phyloP scores from a whole-genome alignment of 1,139 yeast genomes.

The Entelexis paramagnoliae region DNA sequence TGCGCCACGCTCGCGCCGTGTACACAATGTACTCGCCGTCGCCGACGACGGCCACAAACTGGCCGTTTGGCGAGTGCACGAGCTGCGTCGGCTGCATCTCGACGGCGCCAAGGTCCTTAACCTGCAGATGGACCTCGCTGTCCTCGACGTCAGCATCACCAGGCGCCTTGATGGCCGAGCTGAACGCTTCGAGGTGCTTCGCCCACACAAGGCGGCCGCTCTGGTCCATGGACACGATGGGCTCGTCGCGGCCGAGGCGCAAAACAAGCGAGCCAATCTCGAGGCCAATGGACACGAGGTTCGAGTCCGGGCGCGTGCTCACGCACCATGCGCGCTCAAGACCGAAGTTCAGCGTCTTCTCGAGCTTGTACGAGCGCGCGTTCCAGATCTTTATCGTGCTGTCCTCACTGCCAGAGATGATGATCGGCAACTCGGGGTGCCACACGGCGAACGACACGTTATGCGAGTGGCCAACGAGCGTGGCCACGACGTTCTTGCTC shows the following conservation, averaged over 20 bases:
- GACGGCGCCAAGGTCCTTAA: conserved; percentile 82
- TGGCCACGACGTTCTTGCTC: conserved; percentile 90
- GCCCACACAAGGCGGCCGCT: conserved; percentile 87
- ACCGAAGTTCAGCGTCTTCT: conserved; percentile 81
- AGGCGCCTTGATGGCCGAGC: conserved; percentile 59
- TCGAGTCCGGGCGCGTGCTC: conserved; percentile 63
- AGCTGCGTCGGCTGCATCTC: conserved; percentile 86
- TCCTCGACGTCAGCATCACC: conserved; percentile 38
- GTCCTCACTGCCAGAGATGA: conserved; percentile 81
- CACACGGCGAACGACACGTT: conserved; percentile 94
- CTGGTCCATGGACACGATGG: conserved; percentile 85
- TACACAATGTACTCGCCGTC: conserved; percentile 96
- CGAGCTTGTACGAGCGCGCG: conserved; percentile 73
- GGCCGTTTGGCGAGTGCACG: conserved; percentile 90
- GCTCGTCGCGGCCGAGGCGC: conserved; percentile 88
- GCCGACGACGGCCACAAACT: conserved; percentile 94
- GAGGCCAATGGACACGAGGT: conserved; percentile 81
- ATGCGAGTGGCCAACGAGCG: conserved; percentile 84
- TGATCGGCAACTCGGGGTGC: conserved; percentile 89
- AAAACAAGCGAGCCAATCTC: conserved; percentile 86
- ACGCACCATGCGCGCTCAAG: conserved; percentile 97
- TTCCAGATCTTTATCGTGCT: conserved; percentile 93
- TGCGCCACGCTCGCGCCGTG: conserved; percentile 97
- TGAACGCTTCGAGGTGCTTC: conserved; percentile 80
- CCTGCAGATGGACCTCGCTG: conserved; percentile 39